Percentiles rank a stretch among this genome's conserved stretches.
Evolutionary conservation across 1,139 yeast species (phyloP).

Genomic region (Pichiaceae sp.): DNA sequence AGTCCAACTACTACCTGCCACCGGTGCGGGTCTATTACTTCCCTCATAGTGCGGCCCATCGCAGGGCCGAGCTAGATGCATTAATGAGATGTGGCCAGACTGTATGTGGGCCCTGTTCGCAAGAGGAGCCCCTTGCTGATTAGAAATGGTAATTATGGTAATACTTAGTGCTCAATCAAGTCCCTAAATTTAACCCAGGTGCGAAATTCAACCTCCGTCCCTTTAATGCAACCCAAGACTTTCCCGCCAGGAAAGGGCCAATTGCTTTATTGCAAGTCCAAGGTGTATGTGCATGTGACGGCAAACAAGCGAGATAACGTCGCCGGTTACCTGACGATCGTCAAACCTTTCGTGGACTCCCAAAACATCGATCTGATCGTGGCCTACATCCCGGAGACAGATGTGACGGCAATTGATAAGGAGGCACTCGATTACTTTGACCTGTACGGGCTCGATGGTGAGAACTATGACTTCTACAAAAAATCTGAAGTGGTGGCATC

Average conservation of each 20-base stretch:
- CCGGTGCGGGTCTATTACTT: slow-evolving; percentile 14
- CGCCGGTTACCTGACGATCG: slow-evolving; percentile 63
- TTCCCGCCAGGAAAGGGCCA: slow-evolving; percentile 25
- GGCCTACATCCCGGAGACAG: slow-evolving; percentile 68
- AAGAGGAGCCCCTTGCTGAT: no score
- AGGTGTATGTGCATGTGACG: slow-evolving; percentile 79
- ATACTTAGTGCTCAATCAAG: no score
- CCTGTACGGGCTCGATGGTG: slow-evolving; percentile 24
- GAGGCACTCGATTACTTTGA: slow-evolving; percentile 20
- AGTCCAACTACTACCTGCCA: slow-evolving; percentile 11
- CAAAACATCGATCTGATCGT: slow-evolving; percentile 52
- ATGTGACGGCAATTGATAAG: slow-evolving; percentile 26
- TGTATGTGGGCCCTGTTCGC: no score
- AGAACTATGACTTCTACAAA: slow-evolving; percentile 15
- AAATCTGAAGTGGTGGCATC: neutral
- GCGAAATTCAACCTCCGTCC: no score
- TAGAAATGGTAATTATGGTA: no score
- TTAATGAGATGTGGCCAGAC: neutral
- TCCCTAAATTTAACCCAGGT: no score
- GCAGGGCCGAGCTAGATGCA: slow-evolving; percentile 5
- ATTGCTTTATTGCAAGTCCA: slow-evolving; percentile 49
- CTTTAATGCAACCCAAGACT: neutral
- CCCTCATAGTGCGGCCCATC: slow-evolving; percentile 13
- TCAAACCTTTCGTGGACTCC: slow-evolving; percentile 41
- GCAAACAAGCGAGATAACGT: slow-evolving; percentile 66